A percentile compares a stretch with the other conserved stretches of the same genome.
These are phyloP conservation scores for Ananas comosus DNA, from an alignment of 176 grass and related monocot genomes.

Conservation along the genomic window DNA sequence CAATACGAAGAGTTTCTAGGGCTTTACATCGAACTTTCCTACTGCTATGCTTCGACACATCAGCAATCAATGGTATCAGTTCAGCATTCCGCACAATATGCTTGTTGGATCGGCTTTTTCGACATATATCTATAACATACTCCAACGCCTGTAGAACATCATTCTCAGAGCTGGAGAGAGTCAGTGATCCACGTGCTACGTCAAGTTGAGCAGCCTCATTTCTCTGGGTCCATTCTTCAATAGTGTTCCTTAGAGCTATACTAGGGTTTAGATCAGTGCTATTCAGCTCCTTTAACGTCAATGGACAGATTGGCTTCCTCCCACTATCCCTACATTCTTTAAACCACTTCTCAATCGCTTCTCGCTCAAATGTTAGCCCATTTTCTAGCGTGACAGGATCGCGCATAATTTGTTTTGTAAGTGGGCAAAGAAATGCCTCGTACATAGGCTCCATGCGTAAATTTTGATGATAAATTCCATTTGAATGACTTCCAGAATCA, in stretches of 20 bases:
- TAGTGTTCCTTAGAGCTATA: constrained; percentile 74
- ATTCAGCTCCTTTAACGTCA: constrained; percentile 61
- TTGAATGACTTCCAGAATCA: constrained; percentile 38
- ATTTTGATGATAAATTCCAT: constrained; percentile 35
- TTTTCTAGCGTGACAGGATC: constrained; percentile 82
- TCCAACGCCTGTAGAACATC: constrained; percentile 67
- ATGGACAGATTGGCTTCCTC: constrained; percentile 54
- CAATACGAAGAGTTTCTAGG: constrained; percentile 52
- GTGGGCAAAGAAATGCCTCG: constrained; percentile 77
- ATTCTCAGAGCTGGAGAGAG: constrained; percentile 44
- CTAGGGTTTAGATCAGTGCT: constrained; percentile 74
- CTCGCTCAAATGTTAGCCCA: constrained; percentile 70
- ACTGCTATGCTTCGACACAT: constrained; percentile 66
- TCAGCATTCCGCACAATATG: constrained; percentile 47
- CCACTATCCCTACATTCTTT: constrained; percentile 44
- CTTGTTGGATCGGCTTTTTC: constrained; percentile 49
- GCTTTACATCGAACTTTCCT: constrained; percentile 51
- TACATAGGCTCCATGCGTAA: constrained; percentile 74
- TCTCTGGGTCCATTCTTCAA: constrained; percentile 86
- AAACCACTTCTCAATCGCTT: constrained; percentile 73
- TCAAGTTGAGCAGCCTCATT: constrained; percentile 78
- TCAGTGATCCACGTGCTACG: constrained; percentile 40
- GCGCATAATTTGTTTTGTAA: constrained; percentile 79
- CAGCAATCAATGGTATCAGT: constrained; percentile 56
- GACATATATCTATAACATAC: constrained; percentile 55